These are phyloP conservation scores for Penicillium cinerascens DNA, from an alignment of 495 filamentous ascomycete genomes.

Conservation along the genomic window DNA sequence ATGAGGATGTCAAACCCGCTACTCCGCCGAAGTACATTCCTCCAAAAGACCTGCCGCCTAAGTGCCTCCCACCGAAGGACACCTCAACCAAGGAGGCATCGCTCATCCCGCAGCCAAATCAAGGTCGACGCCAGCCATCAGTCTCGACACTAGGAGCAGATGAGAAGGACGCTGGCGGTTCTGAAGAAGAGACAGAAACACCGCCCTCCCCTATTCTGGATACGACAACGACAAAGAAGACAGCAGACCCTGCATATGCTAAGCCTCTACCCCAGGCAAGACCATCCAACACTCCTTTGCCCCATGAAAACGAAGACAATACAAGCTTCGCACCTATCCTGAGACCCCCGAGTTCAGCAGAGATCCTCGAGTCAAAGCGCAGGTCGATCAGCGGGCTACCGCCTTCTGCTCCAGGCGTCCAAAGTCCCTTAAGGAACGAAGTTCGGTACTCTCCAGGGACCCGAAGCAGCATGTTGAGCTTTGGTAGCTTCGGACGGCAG, in stretches of 20 bases:
- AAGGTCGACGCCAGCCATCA: conserved; percentile 13
- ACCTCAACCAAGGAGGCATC: background rate
- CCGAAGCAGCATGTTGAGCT: conserved; percentile 28
- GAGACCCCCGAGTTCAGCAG: conserved; percentile 9
- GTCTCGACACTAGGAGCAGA: conserved; percentile 22
- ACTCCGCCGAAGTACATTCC: conserved; percentile 3
- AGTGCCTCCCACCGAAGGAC: background rate
- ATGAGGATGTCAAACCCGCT: conserved; percentile 6
- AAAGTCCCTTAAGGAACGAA: conserved; percentile 29
- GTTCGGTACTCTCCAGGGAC: conserved; percentile 24
- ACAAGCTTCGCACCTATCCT: background rate
- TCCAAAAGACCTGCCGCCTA: background rate
- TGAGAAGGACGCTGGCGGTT: background rate
- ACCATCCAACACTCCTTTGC: background rate
- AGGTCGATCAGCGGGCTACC: conserved; percentile 22
- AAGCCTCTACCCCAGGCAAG: background rate
- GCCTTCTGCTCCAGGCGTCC: conserved; percentile 17
- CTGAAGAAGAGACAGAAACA: conserved; percentile 1
- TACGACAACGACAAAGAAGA: background rate
- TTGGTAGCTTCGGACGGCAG: conserved; percentile 23
- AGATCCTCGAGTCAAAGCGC: conserved; percentile 22
- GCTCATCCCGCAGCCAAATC: background rate
- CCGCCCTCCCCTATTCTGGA: conserved; percentile 17
- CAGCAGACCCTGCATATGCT: conserved; percentile 3
- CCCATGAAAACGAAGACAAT: conserved; percentile 1